These are phyloP conservation scores for Francoa sonchifolia DNA, from an alignment of 441 rosid species.

Conservation along the genomic window DNA sequence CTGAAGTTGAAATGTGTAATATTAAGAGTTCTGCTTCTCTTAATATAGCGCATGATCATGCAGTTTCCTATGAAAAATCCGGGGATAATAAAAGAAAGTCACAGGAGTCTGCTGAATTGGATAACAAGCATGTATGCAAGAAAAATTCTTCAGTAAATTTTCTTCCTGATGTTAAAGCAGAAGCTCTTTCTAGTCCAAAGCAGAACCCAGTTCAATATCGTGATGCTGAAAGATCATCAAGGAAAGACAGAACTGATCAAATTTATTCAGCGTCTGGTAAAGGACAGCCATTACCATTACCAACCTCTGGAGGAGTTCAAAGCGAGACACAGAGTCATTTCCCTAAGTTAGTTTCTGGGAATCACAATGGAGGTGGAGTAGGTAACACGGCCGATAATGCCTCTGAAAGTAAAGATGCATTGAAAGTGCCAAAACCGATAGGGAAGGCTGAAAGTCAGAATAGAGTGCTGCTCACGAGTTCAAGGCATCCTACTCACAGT, in stretches of 20 bases:
- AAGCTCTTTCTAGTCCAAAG: constrained; percentile 28
- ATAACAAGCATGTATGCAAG: constrained; percentile 29
- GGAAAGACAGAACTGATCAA: constrained; percentile 23
- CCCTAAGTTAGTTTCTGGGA: constrained; percentile 21
- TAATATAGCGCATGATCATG: constrained; percentile 12
- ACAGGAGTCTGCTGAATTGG: constrained; percentile 32
- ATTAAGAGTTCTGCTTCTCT: constrained; percentile 19
- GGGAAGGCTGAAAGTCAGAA: constrained; percentile 34
- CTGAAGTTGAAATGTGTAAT: constrained; percentile 30
- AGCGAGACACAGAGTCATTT: constrained; percentile 23
- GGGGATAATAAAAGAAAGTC: constrained; percentile 29
- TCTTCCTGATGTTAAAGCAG: constrained; percentile 34
- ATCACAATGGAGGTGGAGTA: constrained; percentile 24
- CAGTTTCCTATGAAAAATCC: constrained; percentile 23
- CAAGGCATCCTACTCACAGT: constrained; percentile 34
- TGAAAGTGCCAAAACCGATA: constrained; percentile 27
- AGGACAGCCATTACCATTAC: constrained; percentile 26
- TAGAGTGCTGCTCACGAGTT: constrained; percentile 30
- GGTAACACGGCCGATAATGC: constrained; percentile 16
- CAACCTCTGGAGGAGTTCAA: constrained; percentile 37
- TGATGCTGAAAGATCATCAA: constrained; percentile 21
- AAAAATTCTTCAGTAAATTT: constrained; percentile 29
- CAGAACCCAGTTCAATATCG: constrained; percentile 29
- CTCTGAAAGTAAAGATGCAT: constrained; percentile 26
- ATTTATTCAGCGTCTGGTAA: constrained; percentile 28